phyloP scores from a whole-genome alignment of 768 basidiomycete genomes.

The Boletus patriciae region DNA sequence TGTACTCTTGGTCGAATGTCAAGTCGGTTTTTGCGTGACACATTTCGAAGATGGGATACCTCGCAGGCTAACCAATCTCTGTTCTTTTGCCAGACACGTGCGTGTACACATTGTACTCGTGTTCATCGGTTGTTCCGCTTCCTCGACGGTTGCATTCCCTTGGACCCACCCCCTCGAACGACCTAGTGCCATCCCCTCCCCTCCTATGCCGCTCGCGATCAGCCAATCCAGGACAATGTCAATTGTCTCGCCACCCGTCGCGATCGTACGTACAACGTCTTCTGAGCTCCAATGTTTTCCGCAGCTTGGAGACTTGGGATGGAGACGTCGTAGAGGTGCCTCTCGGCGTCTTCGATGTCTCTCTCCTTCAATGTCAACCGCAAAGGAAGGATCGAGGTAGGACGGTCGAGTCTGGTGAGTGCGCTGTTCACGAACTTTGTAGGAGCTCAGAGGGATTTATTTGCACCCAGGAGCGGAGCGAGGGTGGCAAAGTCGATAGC shows the following conservation, averaged over 20 bases:
- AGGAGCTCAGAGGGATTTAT: conserved; percentile 15
- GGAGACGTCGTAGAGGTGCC: conserved; percentile 43
- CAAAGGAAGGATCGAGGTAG: conserved; percentile 28
- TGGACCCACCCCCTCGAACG: conserved; percentile 27
- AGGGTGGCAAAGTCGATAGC: conserved; percentile 6
- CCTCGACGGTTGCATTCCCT: conserved; percentile 19
- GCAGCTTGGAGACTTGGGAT: conserved; percentile 39
- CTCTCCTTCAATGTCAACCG: too few relatives aligned
- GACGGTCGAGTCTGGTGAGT: conserved; percentile 34
- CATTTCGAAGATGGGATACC: too few relatives aligned
- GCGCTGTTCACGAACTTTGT: conserved; percentile 43
- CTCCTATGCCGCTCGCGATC: conserved; percentile 22
- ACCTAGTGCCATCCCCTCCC: conserved; percentile 18
- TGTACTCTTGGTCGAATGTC: too few relatives aligned
- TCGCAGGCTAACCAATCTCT: too few relatives aligned
- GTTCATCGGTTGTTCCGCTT: conserved; percentile 29
- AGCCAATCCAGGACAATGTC: conserved; percentile 32
- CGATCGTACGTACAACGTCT: conserved; percentile 24
- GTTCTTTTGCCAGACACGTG: conserved; percentile 30
- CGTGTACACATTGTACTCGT: conserved; percentile 28
- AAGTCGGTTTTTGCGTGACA: too few relatives aligned
- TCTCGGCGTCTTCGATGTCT: conserved; percentile 26
- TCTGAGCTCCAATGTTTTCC: conserved; percentile 52
- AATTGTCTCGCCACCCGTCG: conserved; percentile 24
- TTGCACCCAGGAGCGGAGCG: conserved; percentile 17